Conservation (phyloP, 108 stramenopile genomes). For the Bacterosira constricta region DNA sequence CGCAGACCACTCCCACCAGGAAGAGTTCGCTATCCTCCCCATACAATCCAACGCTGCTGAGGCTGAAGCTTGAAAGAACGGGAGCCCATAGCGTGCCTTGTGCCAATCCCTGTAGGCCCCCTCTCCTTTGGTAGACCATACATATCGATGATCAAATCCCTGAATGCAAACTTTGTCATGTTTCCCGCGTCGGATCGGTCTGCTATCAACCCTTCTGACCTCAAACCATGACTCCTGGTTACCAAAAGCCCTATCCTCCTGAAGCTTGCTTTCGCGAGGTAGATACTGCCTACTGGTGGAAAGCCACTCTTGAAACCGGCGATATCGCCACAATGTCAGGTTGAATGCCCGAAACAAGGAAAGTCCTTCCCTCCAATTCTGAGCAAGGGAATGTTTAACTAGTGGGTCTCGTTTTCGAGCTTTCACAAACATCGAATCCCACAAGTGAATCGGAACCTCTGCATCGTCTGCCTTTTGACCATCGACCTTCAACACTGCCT, state of each 20-base stretch:
- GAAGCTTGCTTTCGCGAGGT: not conserved
- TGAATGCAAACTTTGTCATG: not conserved
- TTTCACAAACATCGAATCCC: not conserved
- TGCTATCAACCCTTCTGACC: not conserved
- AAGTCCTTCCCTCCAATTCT: not conserved
- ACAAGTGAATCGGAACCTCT: not conserved
- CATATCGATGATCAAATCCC: not conserved
- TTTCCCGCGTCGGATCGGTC: not conserved
- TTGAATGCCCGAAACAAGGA: not conserved
- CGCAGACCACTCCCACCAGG: constrained; percentile 49
- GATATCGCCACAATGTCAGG: no score
- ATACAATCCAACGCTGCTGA: constrained; percentile 21
- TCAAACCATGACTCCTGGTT: not conserved
- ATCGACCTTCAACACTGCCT: not conserved
- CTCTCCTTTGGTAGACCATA: not conserved
- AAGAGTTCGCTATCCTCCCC: not conserved
- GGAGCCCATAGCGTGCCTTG: no score
- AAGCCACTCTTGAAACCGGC: not conserved
- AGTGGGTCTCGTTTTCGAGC: not conserved
- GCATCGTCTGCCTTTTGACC: constrained; percentile 2
- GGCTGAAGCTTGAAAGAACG: not conserved
- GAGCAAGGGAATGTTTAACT: no score
- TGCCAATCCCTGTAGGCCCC: not conserved
- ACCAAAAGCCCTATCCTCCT: not conserved
- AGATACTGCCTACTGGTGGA: not conserved